Percentiles rank a stretch among this genome's conserved stretches.
These are phyloP conservation scores for Vitis hybrid DNA, from an alignment of 177 flowering plant genomes.

Conservation along the genomic window DNA sequence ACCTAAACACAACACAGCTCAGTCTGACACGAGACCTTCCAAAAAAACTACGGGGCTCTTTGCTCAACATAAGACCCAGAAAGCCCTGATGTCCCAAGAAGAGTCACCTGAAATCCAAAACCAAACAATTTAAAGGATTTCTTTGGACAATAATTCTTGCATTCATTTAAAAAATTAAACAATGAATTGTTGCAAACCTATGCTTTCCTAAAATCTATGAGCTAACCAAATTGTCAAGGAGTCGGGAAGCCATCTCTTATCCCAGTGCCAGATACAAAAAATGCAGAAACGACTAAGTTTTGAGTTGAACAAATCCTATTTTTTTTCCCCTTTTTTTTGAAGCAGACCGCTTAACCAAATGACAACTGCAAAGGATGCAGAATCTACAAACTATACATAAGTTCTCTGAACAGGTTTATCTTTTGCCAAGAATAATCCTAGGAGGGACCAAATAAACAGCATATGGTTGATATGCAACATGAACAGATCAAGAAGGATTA, in stretches of 20 bases:
- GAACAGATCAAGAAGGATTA: background rate
- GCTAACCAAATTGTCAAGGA: background rate
- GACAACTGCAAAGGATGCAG: too few relatives aligned
- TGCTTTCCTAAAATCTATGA: background rate
- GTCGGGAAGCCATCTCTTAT: background rate
- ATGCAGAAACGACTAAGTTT: too few relatives aligned
- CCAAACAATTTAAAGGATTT: background rate
- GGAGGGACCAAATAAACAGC: background rate
- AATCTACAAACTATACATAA: too few relatives aligned
- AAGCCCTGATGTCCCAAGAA: conserved; percentile 87
- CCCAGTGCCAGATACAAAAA: too few relatives aligned
- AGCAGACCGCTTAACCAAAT: too few relatives aligned
- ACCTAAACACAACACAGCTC: conserved; percentile 12
- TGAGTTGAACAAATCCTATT: too few relatives aligned
- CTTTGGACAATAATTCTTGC: background rate
- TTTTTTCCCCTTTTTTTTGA: too few relatives aligned
- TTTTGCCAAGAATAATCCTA: background rate
- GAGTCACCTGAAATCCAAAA: conserved; percentile 58
- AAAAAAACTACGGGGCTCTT: conserved; percentile 33
- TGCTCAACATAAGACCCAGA: conserved; percentile 87
- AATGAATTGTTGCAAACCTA: background rate
- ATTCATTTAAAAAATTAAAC: background rate
- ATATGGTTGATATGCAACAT: background rate
- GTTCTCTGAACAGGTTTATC: too few relatives aligned
- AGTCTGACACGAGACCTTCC: conserved; percentile 1